Evolutionary conservation across 176 grass and related monocot species (phyloP).

Genomic region (Ensete glaucum): DNA sequence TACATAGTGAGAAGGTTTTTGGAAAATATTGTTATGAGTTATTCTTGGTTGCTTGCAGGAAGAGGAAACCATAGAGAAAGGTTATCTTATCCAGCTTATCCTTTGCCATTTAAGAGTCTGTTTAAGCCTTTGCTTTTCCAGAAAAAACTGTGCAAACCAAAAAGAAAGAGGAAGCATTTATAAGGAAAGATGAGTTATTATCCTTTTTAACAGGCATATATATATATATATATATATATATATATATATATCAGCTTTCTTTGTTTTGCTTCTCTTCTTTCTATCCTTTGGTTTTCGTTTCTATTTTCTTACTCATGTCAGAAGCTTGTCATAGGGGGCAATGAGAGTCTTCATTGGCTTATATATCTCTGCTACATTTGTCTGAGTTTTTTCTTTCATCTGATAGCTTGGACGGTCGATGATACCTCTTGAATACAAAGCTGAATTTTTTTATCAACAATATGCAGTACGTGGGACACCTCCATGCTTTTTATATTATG

Average conservation of each 20-base stretch:
- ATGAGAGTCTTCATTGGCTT: neutral
- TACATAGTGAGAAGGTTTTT: too few species aligned
- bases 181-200: slow-evolving; percentile 13
- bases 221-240: neutral
- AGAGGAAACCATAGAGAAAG: slow-evolving; percentile 35
- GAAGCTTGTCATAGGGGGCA: neutral
- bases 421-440: neutral
- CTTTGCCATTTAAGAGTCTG: slow-evolving; percentile 48
- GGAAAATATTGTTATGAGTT: neutral
- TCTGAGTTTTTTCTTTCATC: neutral
- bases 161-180: slow-evolving; percentile 18
- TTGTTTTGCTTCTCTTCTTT: neutral
- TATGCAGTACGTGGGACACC: neutral
- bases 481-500: neutral
- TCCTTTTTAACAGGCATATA: neutral
- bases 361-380: neutral
- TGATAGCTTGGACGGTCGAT: neutral
- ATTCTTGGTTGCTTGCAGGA: slow-evolving; percentile 39
- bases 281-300: neutral
- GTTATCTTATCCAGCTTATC: slow-evolving; percentile 21
- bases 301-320: neutral
- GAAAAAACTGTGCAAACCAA: slow-evolving; percentile 45
- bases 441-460: neutral
- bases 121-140: slow-evolving; percentile 47
- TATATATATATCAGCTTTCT: neutral